Evolutionary conservation across 768 basidiomycete genomes (phyloP).

Genomic region (Mycena indigotica): DNA sequence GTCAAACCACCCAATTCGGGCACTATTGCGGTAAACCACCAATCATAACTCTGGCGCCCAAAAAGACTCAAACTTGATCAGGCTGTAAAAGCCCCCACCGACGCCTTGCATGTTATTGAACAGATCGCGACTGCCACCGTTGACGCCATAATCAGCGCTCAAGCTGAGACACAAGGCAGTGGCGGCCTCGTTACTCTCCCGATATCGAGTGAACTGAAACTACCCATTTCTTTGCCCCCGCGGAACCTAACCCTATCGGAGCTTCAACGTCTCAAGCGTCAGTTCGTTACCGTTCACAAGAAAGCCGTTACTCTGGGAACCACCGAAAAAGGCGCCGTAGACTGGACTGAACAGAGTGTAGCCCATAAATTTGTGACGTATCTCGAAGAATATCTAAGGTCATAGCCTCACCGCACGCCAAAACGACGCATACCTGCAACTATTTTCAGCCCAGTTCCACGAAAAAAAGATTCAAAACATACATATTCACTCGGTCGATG

Average conservation of each 20-base stretch:
- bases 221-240: constrained; percentile 63
- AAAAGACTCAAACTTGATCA: constrained; percentile 34
- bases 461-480: constrained; percentile 23
- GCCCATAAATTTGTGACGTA: constrained; percentile 71
- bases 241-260: constrained; percentile 82
- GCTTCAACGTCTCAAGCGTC: constrained; percentile 85
- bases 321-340: constrained; percentile 72
- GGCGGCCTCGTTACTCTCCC: constrained; percentile 56
- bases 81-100: constrained; percentile 82
- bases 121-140: constrained; percentile 72
- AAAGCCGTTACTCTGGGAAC: constrained; percentile 85
- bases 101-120: constrained; percentile 87
- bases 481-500: constrained; percentile 75
- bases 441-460: constrained; percentile 1
- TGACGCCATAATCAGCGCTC: constrained; percentile 67
- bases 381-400: constrained; percentile 68
- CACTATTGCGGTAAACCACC: constrained; percentile 62
- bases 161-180: constrained; percentile 52
- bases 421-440: constrained; percentile 38
- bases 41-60: constrained; percentile 1
- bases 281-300: constrained; percentile 88
- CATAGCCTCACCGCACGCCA: constrained; percentile 38
- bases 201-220: constrained; percentile 42
- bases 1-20: constrained; percentile 90
- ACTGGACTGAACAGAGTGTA: constrained; percentile 76